These are phyloP conservation scores for Mucor piriformis DNA, from an alignment of 371 early-diverging fungal genomes.

Conservation along the genomic window DNA sequence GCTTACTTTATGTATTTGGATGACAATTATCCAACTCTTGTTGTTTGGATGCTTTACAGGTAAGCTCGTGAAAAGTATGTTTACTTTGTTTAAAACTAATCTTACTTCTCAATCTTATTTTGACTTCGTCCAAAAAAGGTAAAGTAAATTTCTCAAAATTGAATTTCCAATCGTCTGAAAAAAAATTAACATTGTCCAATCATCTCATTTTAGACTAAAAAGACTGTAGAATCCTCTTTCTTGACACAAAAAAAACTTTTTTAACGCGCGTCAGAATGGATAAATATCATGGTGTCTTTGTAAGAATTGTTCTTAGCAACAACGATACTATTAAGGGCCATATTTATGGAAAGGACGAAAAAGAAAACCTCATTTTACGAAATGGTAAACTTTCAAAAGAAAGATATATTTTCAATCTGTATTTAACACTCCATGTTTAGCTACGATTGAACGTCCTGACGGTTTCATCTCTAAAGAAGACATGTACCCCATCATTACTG, in stretches of 20 bases:
- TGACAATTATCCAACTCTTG: too few species aligned
- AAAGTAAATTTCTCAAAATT: too few species aligned
- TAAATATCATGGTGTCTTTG: conserved; percentile 21
- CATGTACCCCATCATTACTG: neutral
- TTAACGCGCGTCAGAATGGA: conserved; percentile 19
- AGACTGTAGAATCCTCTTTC: too few species aligned
- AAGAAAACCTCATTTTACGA: conserved; percentile 10
- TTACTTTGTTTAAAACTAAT: too few species aligned
- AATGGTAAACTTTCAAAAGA: conserved; percentile 14
- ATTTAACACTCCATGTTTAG: neutral
- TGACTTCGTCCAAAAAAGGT: too few species aligned
- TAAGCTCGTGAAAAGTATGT: too few species aligned
- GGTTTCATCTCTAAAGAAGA: neutral
- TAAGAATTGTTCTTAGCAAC: conserved; percentile 16
- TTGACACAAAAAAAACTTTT: neutral
- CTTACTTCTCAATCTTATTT: too few species aligned
- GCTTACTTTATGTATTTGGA: too few species aligned
- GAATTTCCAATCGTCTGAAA: too few species aligned
- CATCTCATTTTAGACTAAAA: too few species aligned
- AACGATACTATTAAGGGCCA: conserved; percentile 18
- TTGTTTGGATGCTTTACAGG: too few species aligned
- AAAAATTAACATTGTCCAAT: too few species aligned
- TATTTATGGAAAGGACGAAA: conserved; percentile 18
- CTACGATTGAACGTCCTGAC: neutral
- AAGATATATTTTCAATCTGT: neutral